Evolutionary conservation across 169 alveolate genomes (phyloP), one percentile per base, ranked within the genome.

Genomic region (Cryptosporidium ubiquitum): DNA sequence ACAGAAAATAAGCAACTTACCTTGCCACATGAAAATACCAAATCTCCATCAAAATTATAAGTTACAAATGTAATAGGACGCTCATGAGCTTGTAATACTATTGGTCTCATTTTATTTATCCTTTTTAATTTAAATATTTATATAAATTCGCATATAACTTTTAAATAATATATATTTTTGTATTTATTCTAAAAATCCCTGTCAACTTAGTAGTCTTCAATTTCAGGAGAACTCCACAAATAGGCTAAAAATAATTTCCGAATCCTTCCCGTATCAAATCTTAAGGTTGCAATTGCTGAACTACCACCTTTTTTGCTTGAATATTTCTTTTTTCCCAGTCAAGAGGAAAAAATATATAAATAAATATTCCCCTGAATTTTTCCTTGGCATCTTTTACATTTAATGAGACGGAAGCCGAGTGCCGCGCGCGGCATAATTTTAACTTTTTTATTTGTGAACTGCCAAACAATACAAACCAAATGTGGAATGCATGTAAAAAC

Each of bases 1-100:
- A 26, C 18, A 9, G n/a, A 37, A 23, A 49, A 51, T 31, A 47
- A 37, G 9, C 42, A 16, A 71, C 95, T 68, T 85, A 95, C 98
- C 97, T 95, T 95, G 57, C 97, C 98, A 86, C 96, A 92, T 18
- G 97, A 94, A 84, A 95, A 95, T 33, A 95, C 93, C 68, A 95
- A 92, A 55, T 95, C 98, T 29, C 98, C 98, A 84, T 95, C 97
- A 64, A 91, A 93, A 92, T 95, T 95, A 85, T 94, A 93, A 42
- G 93, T 93, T 47, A 95, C 98, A 85, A 95, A 95, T 5, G 98
- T 95, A 68, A 95, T 92, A 37, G 98, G 98, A 86, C 98, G 95
- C 75, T 91, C 93, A 70, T 95, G 98, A 49, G 97, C 98, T 70
- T 94, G 93, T 40, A 95, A 93, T 39, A 94, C 92, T 58, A 95